Conservation (phyloP, 345 rosid genomes). For the Gossypium rotundifolium region DNA sequence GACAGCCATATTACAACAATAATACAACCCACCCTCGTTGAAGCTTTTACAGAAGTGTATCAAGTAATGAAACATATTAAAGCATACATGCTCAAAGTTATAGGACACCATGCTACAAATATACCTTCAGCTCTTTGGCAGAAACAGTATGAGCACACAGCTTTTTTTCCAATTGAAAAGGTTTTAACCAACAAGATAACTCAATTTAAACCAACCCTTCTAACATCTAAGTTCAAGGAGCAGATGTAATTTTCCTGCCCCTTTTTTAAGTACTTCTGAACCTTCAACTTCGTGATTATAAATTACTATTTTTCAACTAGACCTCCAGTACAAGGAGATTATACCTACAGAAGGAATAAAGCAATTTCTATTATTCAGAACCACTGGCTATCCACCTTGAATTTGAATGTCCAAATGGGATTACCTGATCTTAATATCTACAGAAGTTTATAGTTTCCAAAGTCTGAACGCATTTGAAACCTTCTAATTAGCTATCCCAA, state of each 20-base stretch:
- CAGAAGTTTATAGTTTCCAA: not conserved
- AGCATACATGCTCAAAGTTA: not conserved
- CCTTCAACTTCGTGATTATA: not conserved
- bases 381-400: not conserved
- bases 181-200: not conserved
- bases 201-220: not conserved
- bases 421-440: not conserved
- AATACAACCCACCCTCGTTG: not conserved
- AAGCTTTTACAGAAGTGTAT: not conserved
- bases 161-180: not conserved
- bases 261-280: not conserved
- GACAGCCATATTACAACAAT: not conserved
- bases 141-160: not conserved
- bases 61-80: not conserved
- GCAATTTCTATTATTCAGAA: not conserved
- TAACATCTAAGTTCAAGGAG: not conserved
- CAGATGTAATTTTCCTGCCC: not conserved
- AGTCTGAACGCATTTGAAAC: not conserved
- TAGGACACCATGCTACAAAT: not conserved
- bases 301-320: not conserved
- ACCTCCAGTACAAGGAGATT: not conserved
- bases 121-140: not conserved
- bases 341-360: not conserved
- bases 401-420: not conserved
- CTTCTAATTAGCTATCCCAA: not conserved